These are phyloP conservation scores for Thelonectria rubi DNA, from an alignment of 2,329 filamentous ascomycete genomes.

Conservation along the genomic window DNA sequence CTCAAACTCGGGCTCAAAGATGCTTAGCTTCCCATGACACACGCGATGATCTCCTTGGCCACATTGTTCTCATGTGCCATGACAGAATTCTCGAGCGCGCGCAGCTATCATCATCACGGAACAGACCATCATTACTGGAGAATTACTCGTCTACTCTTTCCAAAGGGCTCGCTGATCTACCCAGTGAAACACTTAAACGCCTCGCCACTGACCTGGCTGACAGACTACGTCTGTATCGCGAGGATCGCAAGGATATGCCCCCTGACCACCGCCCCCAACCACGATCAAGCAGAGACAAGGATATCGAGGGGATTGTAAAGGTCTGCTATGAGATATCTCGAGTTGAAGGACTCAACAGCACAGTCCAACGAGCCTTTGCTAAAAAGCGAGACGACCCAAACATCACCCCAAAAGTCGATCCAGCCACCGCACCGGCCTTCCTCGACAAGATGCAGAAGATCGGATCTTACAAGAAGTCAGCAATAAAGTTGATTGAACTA, in stretches of 20 bases:
- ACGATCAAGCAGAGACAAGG: background rate
- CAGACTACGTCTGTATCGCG: slow-evolving; percentile 13
- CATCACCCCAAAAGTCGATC: slow-evolving; percentile 12
- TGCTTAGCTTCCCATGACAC: slow-evolving; percentile 2
- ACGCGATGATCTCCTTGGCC: slow-evolving; percentile 1
- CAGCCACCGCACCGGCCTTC: slow-evolving; percentile 3
- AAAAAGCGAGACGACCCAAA: too few species aligned
- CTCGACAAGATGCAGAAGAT: slow-evolving; percentile 30
- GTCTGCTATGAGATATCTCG: slow-evolving; percentile 16
- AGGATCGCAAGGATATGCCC: background rate
- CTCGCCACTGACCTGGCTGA: background rate
- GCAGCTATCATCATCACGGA: slow-evolving; percentile 5
- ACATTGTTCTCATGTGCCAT: slow-evolving; percentile 27
- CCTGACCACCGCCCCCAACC: too few species aligned
- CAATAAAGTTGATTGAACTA: slow-evolving; percentile 17
- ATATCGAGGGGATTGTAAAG: slow-evolving; percentile 19
- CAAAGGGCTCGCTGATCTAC: slow-evolving; percentile 1
- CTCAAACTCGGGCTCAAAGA: background rate
- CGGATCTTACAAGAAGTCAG: slow-evolving; percentile 28
- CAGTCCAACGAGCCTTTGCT: slow-evolving; percentile 11
- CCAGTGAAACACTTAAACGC: background rate
- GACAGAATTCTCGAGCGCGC: slow-evolving; percentile 23
- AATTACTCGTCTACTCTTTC: background rate
- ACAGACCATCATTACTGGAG: background rate
- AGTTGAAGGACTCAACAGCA: slow-evolving; percentile 10